Evolutionary conservation across 345 rosid species (phyloP).

Genomic region (Lumnitzera racemosa): DNA sequence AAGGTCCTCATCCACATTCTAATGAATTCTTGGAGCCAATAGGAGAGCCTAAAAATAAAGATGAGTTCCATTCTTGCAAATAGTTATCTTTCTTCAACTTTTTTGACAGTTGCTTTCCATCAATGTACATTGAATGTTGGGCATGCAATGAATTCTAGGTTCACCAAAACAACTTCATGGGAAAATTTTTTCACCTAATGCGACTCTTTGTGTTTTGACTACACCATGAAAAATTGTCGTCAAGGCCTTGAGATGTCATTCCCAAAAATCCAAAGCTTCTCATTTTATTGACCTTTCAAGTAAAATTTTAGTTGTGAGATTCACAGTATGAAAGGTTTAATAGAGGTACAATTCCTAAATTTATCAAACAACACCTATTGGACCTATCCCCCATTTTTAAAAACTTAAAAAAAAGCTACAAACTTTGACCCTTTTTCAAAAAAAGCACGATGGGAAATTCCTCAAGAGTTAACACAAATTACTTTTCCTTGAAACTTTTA

Average conservation of each 20-base stretch:
- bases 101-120: neutral
- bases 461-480: constrained; percentile 2
- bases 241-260: constrained; percentile 1
- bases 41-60: neutral
- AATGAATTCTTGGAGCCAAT: constrained; percentile 7
- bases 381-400: constrained; percentile 7
- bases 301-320: constrained; percentile 1
- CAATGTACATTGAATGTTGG: neutral
- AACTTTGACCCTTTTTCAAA: constrained; percentile 8
- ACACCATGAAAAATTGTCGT: constrained; percentile 5
- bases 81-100: constrained; percentile 9
- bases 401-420: neutral
- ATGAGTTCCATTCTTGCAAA: constrained; percentile 5
- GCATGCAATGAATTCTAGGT: constrained; percentile 2
- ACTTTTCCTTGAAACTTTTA: constrained; percentile 1
- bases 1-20: constrained; percentile 4
- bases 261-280: constrained; percentile 7
- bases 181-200: neutral
- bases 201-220: neutral
- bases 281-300: constrained; percentile 6
- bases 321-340: neutral
- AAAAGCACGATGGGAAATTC: constrained; percentile 8
- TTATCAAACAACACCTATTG: constrained; percentile 4
- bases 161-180: neutral
- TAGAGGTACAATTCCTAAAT: constrained; percentile 5